phyloP scores from a whole-genome alignment of 2,329 filamentous ascomycete species.

The Emmonsiellopsis sp. region DNA sequence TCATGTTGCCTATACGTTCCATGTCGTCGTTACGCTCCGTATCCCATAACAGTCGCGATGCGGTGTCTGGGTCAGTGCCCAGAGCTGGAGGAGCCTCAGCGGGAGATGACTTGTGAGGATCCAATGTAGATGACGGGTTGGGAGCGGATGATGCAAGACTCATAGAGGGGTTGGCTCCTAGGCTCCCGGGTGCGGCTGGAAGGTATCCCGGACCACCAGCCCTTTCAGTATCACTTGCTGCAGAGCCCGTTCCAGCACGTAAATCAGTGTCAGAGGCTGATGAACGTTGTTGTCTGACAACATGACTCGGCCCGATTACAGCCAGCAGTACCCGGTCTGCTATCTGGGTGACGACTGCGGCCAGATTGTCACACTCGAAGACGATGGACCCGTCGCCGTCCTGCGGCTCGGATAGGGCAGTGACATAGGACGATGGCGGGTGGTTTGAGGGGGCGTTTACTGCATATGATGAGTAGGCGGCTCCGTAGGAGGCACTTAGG shows the following conservation, averaged over 20 bases:
- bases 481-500: constrained; percentile 34
- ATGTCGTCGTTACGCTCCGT: constrained; percentile 32
- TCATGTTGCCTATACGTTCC: constrained; percentile 28
- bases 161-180: neutral
- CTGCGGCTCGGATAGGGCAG: constrained; percentile 29
- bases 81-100: neutral
- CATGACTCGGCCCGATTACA: constrained; percentile 24
- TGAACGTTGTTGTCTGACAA: neutral
- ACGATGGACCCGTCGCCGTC: constrained; percentile 36
- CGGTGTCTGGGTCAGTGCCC: constrained; percentile 14
- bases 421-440: constrained; percentile 31
- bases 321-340: constrained; percentile 35
- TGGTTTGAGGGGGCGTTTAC: constrained; percentile 31
- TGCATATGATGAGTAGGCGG: constrained; percentile 34
- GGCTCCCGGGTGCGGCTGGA: constrained; percentile 7
- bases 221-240: constrained; percentile 11
- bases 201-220: constrained; percentile 4
- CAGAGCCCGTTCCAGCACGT: constrained; percentile 4
- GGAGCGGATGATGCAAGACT: constrained; percentile 13
- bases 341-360: constrained; percentile 32
- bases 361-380: constrained; percentile 30
- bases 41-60: constrained; percentile 27
- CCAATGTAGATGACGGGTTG: constrained; percentile 2
- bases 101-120: neutral
- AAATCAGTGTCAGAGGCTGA: neutral